A percentile compares a stretch with the other conserved stretches of the same genome.
phyloP scores from a whole-genome alignment of 2,329 filamentous ascomycete genomes.

The Monilinia polystroma region DNA sequence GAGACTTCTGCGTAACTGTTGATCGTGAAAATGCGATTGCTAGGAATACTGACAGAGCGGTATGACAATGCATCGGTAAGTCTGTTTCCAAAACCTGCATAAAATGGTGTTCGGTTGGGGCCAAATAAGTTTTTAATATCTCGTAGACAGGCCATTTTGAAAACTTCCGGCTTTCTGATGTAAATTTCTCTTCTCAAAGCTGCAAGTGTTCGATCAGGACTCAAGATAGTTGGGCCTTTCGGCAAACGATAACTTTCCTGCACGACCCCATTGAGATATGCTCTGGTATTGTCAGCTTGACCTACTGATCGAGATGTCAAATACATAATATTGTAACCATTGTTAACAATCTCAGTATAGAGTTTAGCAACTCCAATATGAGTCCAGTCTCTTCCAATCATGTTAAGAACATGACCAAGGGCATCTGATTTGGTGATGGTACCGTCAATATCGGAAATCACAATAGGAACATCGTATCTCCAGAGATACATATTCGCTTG shows the following conservation, averaged over 20 bases:
- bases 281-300: slow-evolving; percentile 84
- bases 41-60: slow-evolving; percentile 91
- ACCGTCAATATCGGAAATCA: slow-evolving; percentile 97
- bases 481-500: slow-evolving; percentile 91
- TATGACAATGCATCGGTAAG: slow-evolving; percentile 96
- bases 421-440: slow-evolving; percentile 98
- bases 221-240: slow-evolving; percentile 89
- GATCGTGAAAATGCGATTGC: slow-evolving; percentile 95
- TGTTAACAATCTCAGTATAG: slow-evolving; percentile 91
- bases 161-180: slow-evolving; percentile 92
- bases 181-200: slow-evolving; percentile 91
- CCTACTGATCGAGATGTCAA: slow-evolving; percentile 92
- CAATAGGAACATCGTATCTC: slow-evolving; percentile 86
- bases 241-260: slow-evolving; percentile 87
- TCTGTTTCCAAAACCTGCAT: slow-evolving; percentile 94
- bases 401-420: slow-evolving; percentile 89
- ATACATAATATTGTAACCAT: slow-evolving; percentile 99
- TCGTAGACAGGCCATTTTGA: slow-evolving; percentile 97
- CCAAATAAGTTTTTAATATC: slow-evolving; percentile 91
- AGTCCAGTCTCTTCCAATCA: slow-evolving; percentile 97
- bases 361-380: slow-evolving; percentile 95
- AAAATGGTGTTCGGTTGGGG: slow-evolving; percentile 77
- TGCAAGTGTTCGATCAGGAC: slow-evolving; percentile 91
- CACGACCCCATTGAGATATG: slow-evolving; percentile 83
- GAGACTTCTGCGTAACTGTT: slow-evolving; percentile 97